These are phyloP conservation scores for Ascochyta koolunga DNA, from an alignment of 2,329 filamentous ascomycete genomes.

Conservation along the genomic window DNA sequence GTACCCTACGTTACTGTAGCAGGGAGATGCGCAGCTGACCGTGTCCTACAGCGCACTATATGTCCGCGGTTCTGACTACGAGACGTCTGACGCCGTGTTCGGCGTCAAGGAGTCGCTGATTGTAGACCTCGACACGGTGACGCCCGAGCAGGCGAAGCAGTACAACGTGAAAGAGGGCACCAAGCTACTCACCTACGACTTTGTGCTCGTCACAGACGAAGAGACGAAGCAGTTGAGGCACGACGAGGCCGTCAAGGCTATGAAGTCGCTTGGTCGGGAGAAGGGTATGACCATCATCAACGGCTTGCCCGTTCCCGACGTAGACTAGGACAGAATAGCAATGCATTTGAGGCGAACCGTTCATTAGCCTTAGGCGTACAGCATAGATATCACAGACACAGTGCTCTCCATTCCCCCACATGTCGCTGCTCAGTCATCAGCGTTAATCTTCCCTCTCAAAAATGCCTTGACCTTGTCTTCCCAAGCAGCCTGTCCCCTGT, in stretches of 20 bases:
- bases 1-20: constrained; percentile 45
- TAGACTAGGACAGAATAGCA: constrained; percentile 51
- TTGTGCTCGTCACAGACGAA: constrained; percentile 74
- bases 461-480: constrained; percentile 61
- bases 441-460: constrained; percentile 44
- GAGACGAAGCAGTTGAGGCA: constrained; percentile 72
- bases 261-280: constrained; percentile 66
- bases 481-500: constrained; percentile 65
- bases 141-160: constrained; percentile 33
- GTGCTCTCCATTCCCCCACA: not conserved
- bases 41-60: constrained; percentile 68
- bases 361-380: constrained; percentile 8
- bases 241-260: constrained; percentile 68
- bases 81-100: constrained; percentile 84
- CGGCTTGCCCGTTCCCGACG: constrained; percentile 76
- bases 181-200: constrained; percentile 73
- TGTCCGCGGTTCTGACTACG: constrained; percentile 77
- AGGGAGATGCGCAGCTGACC: not conserved
- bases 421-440: constrained; percentile 7
- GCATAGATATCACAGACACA: not conserved
- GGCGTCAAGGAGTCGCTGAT: constrained; percentile 81
- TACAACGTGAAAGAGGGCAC: constrained; percentile 68
- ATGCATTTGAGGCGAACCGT: constrained; percentile 7
- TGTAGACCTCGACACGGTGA: constrained; percentile 36
- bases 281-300: constrained; percentile 73